These are phyloP conservation scores for Rugosomyces carneus DNA, from an alignment of 1,284 basidiomycete genomes.

Conservation along the genomic window DNA sequence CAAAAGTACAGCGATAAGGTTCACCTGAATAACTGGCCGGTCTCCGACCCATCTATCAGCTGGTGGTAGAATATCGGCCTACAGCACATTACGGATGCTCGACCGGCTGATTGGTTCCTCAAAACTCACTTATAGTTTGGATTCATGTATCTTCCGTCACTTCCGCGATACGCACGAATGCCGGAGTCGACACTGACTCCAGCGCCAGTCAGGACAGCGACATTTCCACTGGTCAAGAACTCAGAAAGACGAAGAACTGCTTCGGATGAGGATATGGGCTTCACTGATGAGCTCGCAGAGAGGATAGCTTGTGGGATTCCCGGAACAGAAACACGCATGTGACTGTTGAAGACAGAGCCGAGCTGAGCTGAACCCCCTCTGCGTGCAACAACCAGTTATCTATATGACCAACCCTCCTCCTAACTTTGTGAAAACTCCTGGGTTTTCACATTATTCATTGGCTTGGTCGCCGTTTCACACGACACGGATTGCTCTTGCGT, in stretches of 20 bases:
- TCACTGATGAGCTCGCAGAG: slow-evolving; percentile 30
- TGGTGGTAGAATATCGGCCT: slow-evolving; percentile 78
- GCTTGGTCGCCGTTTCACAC: slow-evolving; percentile 93
- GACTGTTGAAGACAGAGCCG: slow-evolving; percentile 24
- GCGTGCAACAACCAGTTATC: no score
- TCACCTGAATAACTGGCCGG: slow-evolving; percentile 64
- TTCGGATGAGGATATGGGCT: slow-evolving; percentile 40
- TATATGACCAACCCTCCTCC: slow-evolving; percentile 43
- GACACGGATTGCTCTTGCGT: slow-evolving; percentile 77
- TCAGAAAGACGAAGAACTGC: slow-evolving; percentile 61
- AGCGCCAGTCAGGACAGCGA: slow-evolving; percentile 78
- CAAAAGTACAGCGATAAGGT: slow-evolving; percentile 9
- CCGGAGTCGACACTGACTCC: slow-evolving; percentile 92
- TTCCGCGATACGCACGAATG: slow-evolving; percentile 82
- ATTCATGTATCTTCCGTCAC: slow-evolving; percentile 82
- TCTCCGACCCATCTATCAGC: slow-evolving; percentile 62
- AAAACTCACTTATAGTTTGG: slow-evolving; percentile 79
- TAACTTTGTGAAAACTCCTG: slow-evolving; percentile 61
- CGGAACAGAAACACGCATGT: slow-evolving; percentile 80
- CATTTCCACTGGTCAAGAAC: slow-evolving; percentile 66
- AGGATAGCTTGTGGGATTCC: slow-evolving; percentile 62
- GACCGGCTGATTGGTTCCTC: not conserved
- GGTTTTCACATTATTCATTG: slow-evolving; percentile 84
- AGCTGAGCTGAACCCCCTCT: no score
- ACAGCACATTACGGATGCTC: not conserved